phyloP scores from a whole-genome alignment of 768 basidiomycete genomes.

The Mycena latifolia region DNA sequence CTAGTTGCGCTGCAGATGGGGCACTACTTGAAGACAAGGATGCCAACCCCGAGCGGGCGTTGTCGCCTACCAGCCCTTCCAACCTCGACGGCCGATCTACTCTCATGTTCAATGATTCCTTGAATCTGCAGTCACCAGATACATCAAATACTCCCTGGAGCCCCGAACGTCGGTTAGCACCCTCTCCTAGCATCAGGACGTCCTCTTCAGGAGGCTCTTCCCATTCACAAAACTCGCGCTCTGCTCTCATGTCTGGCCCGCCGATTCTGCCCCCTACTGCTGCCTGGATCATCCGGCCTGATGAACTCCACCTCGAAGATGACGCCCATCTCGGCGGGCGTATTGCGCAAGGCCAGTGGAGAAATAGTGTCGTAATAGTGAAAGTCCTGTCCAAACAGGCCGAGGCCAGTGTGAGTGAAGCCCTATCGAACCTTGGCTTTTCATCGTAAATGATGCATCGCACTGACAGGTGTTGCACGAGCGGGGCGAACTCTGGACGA shows the following conservation, averaged over 20 bases:
- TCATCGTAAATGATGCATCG: background rate
- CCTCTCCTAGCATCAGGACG: conserved; percentile 33
- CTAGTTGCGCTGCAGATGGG: too few relatives aligned
- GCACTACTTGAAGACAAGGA: too few relatives aligned
- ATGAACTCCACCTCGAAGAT: conserved; percentile 25
- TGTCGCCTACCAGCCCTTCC: too few relatives aligned
- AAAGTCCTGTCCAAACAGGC: conserved; percentile 34
- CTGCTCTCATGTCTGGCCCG: conserved; percentile 32
- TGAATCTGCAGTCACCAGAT: conserved; percentile 30
- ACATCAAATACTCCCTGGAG: conserved; percentile 32
- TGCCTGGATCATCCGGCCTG: conserved; percentile 31
- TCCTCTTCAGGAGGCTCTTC: conserved; percentile 30
- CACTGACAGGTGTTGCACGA: conserved; percentile 32
- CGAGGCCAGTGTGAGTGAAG: too few relatives aligned
- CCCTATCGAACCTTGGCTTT: too few relatives aligned
- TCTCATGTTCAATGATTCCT: conserved; percentile 25
- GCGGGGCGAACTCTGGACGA: conserved; percentile 39
- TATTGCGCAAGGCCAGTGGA: conserved; percentile 31
- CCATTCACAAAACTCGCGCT: too few relatives aligned
- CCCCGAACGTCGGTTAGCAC: conserved; percentile 20
- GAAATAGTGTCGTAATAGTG: conserved; percentile 26
- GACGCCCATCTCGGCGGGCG: conserved; percentile 25
- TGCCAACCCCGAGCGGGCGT: too few relatives aligned
- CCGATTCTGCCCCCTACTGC: conserved; percentile 21
- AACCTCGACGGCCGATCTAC: too few relatives aligned